Evolutionary conservation across 1,284 basidiomycete genomes (phyloP).

Genomic region (Malassezia caprae): DNA sequence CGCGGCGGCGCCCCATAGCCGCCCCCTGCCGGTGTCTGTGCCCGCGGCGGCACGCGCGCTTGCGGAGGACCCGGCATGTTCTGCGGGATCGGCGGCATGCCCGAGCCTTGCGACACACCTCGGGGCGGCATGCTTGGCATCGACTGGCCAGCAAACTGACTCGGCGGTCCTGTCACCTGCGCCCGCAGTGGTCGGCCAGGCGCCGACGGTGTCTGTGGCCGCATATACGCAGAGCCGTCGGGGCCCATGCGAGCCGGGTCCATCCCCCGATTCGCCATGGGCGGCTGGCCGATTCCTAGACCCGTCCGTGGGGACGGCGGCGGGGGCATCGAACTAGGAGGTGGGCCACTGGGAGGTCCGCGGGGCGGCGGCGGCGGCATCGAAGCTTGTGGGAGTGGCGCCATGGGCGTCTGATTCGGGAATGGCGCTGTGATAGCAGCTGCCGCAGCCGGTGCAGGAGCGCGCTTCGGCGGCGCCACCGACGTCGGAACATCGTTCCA

Average conservation of each 20-base stretch:
- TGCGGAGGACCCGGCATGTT: neutral
- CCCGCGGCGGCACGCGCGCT: slow-evolving; percentile 10
- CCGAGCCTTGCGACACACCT: slow-evolving; percentile 1
- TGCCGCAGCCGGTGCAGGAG: slow-evolving; percentile 22
- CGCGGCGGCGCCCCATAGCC: slow-evolving; percentile 38
- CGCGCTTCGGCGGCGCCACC: slow-evolving; percentile 39
- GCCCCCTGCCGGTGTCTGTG: slow-evolving; percentile 40
- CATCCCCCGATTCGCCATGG: slow-evolving; percentile 7
- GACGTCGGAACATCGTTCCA: slow-evolving; percentile 78
- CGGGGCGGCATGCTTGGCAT: neutral
- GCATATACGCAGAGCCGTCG: slow-evolving; percentile 3
- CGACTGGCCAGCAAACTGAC: neutral
- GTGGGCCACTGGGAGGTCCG: slow-evolving; percentile 20
- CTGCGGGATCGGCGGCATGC: slow-evolving; percentile 3
- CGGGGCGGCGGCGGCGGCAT: slow-evolving; percentile 30
- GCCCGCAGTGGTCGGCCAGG: slow-evolving; percentile 12
- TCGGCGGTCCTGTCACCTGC: slow-evolving; percentile 11
- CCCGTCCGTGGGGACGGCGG: slow-evolving; percentile 6
- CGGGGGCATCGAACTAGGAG: neutral
- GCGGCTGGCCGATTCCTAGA: slow-evolving; percentile 10
- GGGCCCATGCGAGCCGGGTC: slow-evolving; percentile 1
- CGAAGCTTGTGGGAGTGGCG: slow-evolving; percentile 15
- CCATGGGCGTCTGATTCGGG: slow-evolving; percentile 56
- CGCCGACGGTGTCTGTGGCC: slow-evolving; percentile 11
- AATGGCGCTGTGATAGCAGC: slow-evolving; percentile 70